Evolutionary conservation across 805 yeast species (phyloP).

Genomic region (Pichia nanzhaoensis): DNA sequence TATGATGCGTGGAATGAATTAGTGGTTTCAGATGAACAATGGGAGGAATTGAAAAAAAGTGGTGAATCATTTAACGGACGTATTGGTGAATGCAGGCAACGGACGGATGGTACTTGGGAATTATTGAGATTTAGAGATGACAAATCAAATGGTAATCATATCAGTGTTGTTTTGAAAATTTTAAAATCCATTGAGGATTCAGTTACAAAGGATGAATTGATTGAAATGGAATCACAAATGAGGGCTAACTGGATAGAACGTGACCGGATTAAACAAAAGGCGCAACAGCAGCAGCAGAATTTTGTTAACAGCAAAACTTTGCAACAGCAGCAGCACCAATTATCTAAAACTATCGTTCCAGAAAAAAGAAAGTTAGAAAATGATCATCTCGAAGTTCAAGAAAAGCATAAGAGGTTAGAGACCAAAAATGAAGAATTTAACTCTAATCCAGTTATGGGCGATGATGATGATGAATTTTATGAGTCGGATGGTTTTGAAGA

Average conservation of each 20-base stretch:
- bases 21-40: conserved; percentile 59
- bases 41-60: conserved; percentile 65
- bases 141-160: conserved; percentile 80
- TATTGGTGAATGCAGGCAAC: conserved; percentile 77
- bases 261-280: conserved; percentile 28
- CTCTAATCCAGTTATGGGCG: not conserved
- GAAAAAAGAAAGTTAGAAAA: conserved; percentile 8
- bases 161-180: conserved; percentile 74
- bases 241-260: conserved; percentile 58
- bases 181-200: conserved; percentile 80
- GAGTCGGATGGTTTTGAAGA: conserved; percentile 34
- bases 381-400: not conserved
- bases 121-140: conserved; percentile 89
- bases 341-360: conserved; percentile 1
- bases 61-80: conserved; percentile 85
- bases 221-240: conserved; percentile 49
- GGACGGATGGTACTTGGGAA: conserved; percentile 66
- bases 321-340: conserved; percentile 3
- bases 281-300: conserved; percentile 18
- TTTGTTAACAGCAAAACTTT: conserved; percentile 8
- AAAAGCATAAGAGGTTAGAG: not conserved
- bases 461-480: conserved; percentile 20
- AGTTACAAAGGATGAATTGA: conserved; percentile 71
- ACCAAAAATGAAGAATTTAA: not conserved
- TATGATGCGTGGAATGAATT: conserved; percentile 66